These are phyloP conservation scores for Eimeria praecox DNA, from an alignment of 169 alveolate species.

Conservation along the genomic window DNA sequence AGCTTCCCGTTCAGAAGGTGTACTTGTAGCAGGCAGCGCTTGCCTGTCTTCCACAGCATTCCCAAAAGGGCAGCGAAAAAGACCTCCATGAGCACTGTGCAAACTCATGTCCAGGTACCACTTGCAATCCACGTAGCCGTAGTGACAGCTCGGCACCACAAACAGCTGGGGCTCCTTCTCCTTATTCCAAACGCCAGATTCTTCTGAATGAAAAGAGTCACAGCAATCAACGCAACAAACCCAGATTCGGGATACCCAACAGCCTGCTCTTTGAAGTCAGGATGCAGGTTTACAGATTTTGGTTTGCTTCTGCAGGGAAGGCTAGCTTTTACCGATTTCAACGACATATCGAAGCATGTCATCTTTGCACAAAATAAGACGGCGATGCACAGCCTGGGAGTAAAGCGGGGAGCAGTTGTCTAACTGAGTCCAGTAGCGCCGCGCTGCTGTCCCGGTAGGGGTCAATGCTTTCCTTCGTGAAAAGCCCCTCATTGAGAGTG, in stretches of 20 bases:
- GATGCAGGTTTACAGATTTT: neutral
- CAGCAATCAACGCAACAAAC: slow-evolving; percentile 43
- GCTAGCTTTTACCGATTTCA: slow-evolving; percentile 22
- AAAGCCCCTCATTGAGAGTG: neutral
- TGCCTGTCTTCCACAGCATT: neutral
- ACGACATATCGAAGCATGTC: slow-evolving; percentile 51
- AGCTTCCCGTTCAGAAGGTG: neutral
- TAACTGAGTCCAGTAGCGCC: slow-evolving; percentile 65
- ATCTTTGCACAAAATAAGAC: slow-evolving; percentile 22
- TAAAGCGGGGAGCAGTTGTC: slow-evolving; percentile 30
- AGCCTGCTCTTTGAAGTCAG: neutral
- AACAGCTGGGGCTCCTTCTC: slow-evolving; percentile 59
- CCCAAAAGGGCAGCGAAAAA: neutral
- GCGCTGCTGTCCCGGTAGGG: neutral
- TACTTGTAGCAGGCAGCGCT: neutral
- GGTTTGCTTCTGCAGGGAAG: neutral
- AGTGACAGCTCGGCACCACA: slow-evolving; percentile 41
- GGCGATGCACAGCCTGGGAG: slow-evolving; percentile 60
- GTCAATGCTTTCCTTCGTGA: neutral
- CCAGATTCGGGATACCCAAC: neutral
- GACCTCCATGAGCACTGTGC: neutral
- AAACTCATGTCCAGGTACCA: slow-evolving; percentile 55
- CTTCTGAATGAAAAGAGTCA: slow-evolving; percentile 16
- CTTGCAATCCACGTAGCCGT: slow-evolving; percentile 69
- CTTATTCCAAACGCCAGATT: slow-evolving; percentile 53